Percentiles rank a stretch among this genome's conserved stretches.
Evolutionary conservation across 345 rosid species (phyloP).

Genomic region (Lepidium sativum): DNA sequence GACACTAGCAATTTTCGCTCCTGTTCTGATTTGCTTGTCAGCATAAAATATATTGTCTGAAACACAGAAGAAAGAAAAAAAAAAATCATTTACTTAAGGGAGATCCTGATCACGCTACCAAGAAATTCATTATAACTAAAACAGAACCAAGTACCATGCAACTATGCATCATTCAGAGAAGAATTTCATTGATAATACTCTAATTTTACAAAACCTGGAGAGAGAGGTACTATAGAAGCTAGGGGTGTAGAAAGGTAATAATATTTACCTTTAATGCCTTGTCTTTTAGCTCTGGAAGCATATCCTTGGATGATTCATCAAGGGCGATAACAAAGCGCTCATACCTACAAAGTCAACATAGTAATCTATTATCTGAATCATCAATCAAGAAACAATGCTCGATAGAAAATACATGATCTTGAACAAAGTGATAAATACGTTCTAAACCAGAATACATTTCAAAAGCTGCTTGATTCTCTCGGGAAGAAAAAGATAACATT

Average conservation of each 20-base stretch:
- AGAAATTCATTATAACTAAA: background rate
- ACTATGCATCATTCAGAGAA: background rate
- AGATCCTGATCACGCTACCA: background rate
- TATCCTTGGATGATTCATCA: conserved; percentile 92
- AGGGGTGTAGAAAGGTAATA: background rate
- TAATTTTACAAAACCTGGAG: background rate
- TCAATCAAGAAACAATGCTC: background rate
- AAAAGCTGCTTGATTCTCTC: background rate
- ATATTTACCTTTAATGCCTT: conserved; percentile 71
- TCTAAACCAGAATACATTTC: background rate
- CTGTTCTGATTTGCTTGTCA: conserved; percentile 88
- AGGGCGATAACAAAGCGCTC: conserved; percentile 74
- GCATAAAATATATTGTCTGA: conserved; percentile 66
- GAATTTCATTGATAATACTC: background rate
- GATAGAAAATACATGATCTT: background rate
- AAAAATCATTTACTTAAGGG: background rate
- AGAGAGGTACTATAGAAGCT: conserved; percentile 1
- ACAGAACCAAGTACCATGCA: background rate
- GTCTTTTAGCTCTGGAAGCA: conserved; percentile 77
- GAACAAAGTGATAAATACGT: background rate
- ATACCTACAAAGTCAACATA: conserved; percentile 40
- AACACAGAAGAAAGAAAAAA: background rate
- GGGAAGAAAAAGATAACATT: background rate
- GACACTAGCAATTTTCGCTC: conserved; percentile 81
- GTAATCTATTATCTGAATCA: too few relatives aligned